Conservation (phyloP, 73 alveolate species). For the Tetrahymena elliotti region DNA sequence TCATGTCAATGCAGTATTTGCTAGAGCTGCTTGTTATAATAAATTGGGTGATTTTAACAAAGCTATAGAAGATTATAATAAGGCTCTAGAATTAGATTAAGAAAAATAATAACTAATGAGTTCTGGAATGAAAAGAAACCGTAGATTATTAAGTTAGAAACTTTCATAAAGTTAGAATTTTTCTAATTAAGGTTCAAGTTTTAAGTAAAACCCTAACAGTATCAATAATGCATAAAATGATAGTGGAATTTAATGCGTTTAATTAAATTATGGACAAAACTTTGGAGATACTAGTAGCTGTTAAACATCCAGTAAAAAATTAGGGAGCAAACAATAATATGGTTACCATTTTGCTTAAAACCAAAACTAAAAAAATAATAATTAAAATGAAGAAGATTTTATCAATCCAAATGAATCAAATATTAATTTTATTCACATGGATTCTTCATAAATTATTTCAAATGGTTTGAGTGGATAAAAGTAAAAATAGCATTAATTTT, state of each 20-base stretch:
- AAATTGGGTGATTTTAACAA: conserved; percentile 83
- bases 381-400: background rate
- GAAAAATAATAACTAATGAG: conserved; percentile 7
- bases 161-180: background rate
- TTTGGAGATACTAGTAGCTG: background rate
- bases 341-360: background rate
- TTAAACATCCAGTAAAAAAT: background rate
- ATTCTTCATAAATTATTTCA: background rate
- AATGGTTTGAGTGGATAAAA: background rate
- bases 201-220: background rate
- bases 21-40: conserved; percentile 91
- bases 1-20: conserved; percentile 92
- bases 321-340: background rate
- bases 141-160: background rate
- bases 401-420: background rate
- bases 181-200: background rate
- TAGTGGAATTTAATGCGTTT: background rate
- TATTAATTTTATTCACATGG: background rate
- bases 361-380: background rate
- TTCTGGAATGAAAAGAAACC: background rate
- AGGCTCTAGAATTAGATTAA: conserved; percentile 90
- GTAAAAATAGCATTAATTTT: background rate
- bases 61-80: conserved; percentile 93
- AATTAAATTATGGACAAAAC: background rate
- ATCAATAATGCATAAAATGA: background rate